These are phyloP conservation scores for Diaporthe velutina DNA, from an alignment of 2,329 filamentous ascomycete species.

Conservation along the genomic window DNA sequence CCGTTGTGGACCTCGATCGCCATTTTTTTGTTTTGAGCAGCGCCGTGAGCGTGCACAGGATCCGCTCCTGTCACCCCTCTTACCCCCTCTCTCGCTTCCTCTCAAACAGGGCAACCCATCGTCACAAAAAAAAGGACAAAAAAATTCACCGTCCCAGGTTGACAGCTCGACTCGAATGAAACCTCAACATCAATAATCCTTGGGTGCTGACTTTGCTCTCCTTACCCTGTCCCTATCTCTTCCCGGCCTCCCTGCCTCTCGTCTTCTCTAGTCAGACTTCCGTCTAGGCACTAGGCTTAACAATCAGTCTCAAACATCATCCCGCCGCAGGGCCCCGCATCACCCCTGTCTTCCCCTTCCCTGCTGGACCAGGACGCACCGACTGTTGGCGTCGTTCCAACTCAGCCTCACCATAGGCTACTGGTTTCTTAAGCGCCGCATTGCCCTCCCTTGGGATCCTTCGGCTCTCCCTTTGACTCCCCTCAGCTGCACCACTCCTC, in stretches of 20 bases:
- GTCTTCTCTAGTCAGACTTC: conserved; percentile 34
- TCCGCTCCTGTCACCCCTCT: conserved; percentile 39
- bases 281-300: conserved; percentile 36
- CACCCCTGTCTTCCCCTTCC: conserved; percentile 43
- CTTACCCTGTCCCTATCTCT: conserved; percentile 25
- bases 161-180: conserved; percentile 33
- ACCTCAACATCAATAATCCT: conserved; percentile 35
- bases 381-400: conserved; percentile 45
- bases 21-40: conserved; percentile 32
- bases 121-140: conserved; percentile 33
- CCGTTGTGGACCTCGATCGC: conserved; percentile 39
- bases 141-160: conserved; percentile 15
- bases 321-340: conserved; percentile 47
- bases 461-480: conserved; percentile 39
- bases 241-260: conserved; percentile 34
- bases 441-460: conserved; percentile 41
- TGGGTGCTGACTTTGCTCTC: conserved; percentile 28
- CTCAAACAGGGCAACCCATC: conserved; percentile 28
- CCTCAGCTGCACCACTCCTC: conserved; percentile 34
- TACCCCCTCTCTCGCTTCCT: conserved; percentile 7
- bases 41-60: conserved; percentile 31
- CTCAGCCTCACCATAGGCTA: conserved; percentile 48
- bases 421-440: conserved; percentile 45
- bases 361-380: conserved; percentile 35
- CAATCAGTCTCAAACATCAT: conserved; percentile 48